These are phyloP conservation scores for Rutidosis leptorrhynchoides DNA, from an alignment of 129 eudicot genomes.

Conservation along the genomic window DNA sequence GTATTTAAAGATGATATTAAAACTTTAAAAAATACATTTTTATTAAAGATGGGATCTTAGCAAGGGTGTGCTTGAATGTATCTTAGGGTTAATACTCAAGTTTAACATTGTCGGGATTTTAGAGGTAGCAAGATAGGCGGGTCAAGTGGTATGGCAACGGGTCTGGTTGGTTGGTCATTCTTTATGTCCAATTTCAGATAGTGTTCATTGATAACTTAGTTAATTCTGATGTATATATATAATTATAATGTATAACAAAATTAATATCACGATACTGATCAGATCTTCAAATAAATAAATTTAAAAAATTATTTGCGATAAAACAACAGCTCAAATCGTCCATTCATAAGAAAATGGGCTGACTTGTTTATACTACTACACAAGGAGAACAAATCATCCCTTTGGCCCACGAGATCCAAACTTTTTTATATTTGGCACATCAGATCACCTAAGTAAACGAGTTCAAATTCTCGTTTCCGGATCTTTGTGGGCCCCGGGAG, in stretches of 20 bases:
- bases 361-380: background rate
- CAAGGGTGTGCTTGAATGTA: background rate
- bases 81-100: background rate
- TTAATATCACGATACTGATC: background rate
- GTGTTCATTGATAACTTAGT: background rate
- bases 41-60: background rate
- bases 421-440: background rate
- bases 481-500: slow-evolving; percentile 9
- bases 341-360: background rate
- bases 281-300: background rate
- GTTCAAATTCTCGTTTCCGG: background rate
- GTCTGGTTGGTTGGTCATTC: slow-evolving; percentile 4
- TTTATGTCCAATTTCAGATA: background rate
- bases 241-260: background rate
- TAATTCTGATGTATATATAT: no score
- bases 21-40: slow-evolving; percentile 4
- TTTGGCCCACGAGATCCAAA: background rate
- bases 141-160: background rate
- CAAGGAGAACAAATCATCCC: background rate
- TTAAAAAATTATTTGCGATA: background rate
- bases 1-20: background rate
- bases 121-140: background rate
- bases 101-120: background rate
- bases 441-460: background rate
- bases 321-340: background rate